These are phyloP conservation scores for Ulvella scutata DNA, from an alignment of 139 green algal species.

Conservation along the genomic window DNA sequence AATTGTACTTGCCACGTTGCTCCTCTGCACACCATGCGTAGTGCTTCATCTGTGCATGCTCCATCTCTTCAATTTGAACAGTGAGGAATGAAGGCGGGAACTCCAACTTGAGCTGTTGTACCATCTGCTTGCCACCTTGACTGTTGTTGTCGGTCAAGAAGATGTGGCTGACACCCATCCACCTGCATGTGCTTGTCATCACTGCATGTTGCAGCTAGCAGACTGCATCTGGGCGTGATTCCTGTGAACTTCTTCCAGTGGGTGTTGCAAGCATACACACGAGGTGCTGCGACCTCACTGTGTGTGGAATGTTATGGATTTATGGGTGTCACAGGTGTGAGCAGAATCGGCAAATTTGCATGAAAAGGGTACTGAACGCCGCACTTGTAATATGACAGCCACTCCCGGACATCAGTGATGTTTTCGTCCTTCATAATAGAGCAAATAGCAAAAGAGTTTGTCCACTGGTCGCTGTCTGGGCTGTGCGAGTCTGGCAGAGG, in stretches of 20 bases:
- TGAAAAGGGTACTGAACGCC: too few relatives aligned
- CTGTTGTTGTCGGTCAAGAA: not conserved
- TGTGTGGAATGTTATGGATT: too few relatives aligned
- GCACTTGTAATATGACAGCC: not conserved
- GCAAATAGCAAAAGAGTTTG: not conserved
- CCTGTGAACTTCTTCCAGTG: too few relatives aligned
- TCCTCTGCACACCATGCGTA: constrained; percentile 11
- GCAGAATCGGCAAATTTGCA: too few relatives aligned
- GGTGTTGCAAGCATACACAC: too few relatives aligned
- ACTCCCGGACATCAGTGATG: not conserved
- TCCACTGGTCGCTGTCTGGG: not conserved
- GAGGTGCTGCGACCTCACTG: too few relatives aligned
- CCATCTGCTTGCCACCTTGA: not conserved
- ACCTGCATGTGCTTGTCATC: not conserved
- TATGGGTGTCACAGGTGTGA: too few relatives aligned
- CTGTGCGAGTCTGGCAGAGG: not conserved
- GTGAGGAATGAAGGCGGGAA: not conserved
- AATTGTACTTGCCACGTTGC: constrained; percentile 2
- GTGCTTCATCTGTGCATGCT: constrained; percentile 6
- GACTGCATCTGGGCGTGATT: too few relatives aligned
- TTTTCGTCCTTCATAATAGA: not conserved
- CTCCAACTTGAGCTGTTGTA: not conserved
- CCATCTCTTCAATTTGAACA: not conserved
- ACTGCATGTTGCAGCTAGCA: too few relatives aligned
- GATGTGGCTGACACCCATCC: not conserved